These are phyloP conservation scores for Streptanthus diversifolius DNA, from an alignment of 345 rosid genomes.

Conservation along the genomic window DNA sequence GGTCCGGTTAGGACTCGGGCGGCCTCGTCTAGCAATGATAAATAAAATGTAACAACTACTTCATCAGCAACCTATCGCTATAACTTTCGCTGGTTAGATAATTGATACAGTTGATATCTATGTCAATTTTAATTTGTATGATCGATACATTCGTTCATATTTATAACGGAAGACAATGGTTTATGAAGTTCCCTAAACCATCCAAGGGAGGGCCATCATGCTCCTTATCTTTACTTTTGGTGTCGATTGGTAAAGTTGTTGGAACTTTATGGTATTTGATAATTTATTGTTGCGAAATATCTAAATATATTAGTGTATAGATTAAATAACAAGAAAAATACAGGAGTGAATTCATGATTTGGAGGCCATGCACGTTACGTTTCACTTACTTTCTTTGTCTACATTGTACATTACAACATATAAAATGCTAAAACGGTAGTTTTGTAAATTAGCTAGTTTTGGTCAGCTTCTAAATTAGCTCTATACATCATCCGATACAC, in stretches of 20 bases:
- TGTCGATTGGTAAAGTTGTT: constrained; percentile 19
- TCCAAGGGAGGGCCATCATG: constrained; percentile 30
- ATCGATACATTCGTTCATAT: constrained; percentile 2
- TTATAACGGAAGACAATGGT: constrained; percentile 18
- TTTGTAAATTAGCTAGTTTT: neutral
- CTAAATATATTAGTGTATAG: neutral
- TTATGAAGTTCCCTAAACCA: constrained; percentile 10
- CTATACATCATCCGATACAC: neutral
- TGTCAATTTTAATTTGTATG: constrained; percentile 7
- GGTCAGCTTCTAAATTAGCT: neutral
- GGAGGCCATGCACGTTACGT: constrained; percentile 39
- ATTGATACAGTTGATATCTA: neutral
- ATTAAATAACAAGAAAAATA: neutral
- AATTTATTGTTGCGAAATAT: neutral
- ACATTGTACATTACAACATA: constrained; percentile 34
- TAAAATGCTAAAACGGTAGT: constrained; percentile 22
- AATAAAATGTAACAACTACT: neutral
- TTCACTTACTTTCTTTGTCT: constrained; percentile 33
- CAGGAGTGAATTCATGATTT: constrained; percentile 7
- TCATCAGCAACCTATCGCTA: neutral
- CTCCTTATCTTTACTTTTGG: constrained; percentile 23
- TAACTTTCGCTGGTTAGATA: neutral
- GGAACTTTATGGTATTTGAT: constrained; percentile 15
- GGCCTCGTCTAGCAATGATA: neutral
- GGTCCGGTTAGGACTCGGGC: neutral